Evolutionary conservation across 148 eudicot genomes (phyloP).

Genomic region (Persicaria maculosa): DNA sequence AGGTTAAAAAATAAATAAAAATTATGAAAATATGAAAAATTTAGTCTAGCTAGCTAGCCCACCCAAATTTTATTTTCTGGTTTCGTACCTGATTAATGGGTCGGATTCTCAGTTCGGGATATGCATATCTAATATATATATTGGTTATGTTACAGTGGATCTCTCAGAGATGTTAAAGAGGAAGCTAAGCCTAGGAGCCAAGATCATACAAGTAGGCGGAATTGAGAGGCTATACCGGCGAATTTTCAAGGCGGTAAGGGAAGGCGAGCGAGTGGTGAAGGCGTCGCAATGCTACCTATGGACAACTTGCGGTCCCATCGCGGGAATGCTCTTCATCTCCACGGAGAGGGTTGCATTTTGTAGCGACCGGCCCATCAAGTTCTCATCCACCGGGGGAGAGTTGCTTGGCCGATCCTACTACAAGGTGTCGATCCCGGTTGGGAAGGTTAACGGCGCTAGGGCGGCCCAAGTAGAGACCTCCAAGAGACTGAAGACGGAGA

Average conservation of each 20-base stretch:
- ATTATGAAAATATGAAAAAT: too few relatives aligned
- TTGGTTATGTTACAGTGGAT: slow-evolving; percentile 3
- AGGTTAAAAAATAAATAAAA: too few relatives aligned
- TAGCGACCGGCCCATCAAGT: slow-evolving; percentile 64
- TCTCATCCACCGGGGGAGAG: slow-evolving; percentile 50
- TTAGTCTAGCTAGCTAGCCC: too few relatives aligned
- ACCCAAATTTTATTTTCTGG: too few relatives aligned
- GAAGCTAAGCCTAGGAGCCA: slow-evolving; percentile 33
- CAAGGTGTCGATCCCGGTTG: slow-evolving; percentile 35
- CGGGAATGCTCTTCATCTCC: slow-evolving; percentile 58
- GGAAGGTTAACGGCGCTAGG: not conserved
- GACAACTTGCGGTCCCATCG: slow-evolving; percentile 64
- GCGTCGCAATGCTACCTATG: slow-evolving; percentile 54
- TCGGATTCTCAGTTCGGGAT: too few relatives aligned
- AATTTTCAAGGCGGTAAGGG: not conserved
- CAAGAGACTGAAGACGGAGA: not conserved
- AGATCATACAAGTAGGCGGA: slow-evolving; percentile 1
- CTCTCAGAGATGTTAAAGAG: slow-evolving; percentile 20
- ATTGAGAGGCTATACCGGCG: not conserved
- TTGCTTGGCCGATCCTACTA: slow-evolving; percentile 61
- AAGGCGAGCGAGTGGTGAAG: slow-evolving; percentile 12
- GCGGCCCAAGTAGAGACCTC: not conserved
- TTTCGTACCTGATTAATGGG: too few relatives aligned
- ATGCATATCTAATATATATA: too few relatives aligned
- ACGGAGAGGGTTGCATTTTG: slow-evolving; percentile 50